Conservation (phyloP, 139 green algal genomes). For the Chlorella sp. region DNA sequence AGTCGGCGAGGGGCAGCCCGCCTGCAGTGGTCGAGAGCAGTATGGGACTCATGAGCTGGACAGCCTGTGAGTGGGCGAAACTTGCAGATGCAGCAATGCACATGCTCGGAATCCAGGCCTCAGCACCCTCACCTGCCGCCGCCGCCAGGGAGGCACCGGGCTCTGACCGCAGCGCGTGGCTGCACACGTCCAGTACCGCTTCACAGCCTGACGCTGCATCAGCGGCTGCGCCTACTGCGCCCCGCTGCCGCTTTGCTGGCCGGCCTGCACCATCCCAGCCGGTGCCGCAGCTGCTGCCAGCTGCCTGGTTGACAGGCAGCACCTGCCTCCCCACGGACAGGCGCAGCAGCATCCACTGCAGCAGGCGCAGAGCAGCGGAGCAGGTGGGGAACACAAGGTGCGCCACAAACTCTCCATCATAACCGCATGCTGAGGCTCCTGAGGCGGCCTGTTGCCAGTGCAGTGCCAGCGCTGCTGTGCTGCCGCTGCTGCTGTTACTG, state of each 20-base stretch:
- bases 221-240: not conserved
- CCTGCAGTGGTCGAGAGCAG: not conserved
- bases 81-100: too few relatives aligned
- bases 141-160: not conserved
- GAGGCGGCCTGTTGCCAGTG: not conserved
- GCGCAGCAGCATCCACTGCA: slow-evolving; percentile 32
- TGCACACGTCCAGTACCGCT: not conserved
- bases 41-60: too few relatives aligned
- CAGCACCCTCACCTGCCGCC: not conserved
- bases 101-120: too few relatives aligned
- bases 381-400: slow-evolving; percentile 17
- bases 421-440: not conserved
- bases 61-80: too few relatives aligned
- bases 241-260: slow-evolving; percentile 3
- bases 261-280: not conserved
- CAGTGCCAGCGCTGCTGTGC: not conserved
- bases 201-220: not conserved
- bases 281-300: not conserved
- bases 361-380: not conserved
- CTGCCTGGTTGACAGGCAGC: not conserved
- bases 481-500: not conserved
- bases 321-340: not conserved
- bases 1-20: not conserved
- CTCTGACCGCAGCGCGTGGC: not conserved
- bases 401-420: not conserved